Evolutionary conservation across 441 rosid genomes (phyloP), one percentile per base, ranked within the genome.

Genomic region (Cnidoscolus chayamansa): DNA sequence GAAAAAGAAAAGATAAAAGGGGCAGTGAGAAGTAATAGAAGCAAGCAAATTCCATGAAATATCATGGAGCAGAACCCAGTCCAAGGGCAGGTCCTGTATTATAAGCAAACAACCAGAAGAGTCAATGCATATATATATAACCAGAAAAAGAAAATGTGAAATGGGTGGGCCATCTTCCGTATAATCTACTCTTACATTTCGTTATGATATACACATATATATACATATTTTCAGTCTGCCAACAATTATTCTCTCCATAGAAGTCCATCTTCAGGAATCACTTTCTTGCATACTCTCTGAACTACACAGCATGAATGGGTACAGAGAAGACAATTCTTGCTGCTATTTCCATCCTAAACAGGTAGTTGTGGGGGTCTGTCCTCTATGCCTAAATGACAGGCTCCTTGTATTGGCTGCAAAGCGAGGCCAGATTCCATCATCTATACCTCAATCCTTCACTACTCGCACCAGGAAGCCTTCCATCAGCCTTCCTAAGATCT

Each of bases 341-440:
- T 94, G 98, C 79, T 90, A 81, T 79, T 90, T 89, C 81, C 98
- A 94, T 77, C 95, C 95, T 40, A 85, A 81, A 63, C 86, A 85
- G 77, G 78, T 71, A 9, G 65, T 82, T 19, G 76, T 90, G 40
- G 98, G 98, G 31, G 90, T 94, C 40, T 94, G 98, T 73, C 80
- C 94, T 37, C 77, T 83, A 15, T 94, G 98, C 83, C 70, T 94
- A 65, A 85, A 86, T 54, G 97, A 94, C 74, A 89, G 93, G 84
- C 98, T 94, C 67, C 76, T 92, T 10, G 63, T 90, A 70, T 81
- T 94, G 77, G 93, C 93, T 63, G 81, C 96, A 70, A 87, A 86
- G 76, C 96, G 88, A 78, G 71, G 79, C 15, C 76, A 50, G 73
- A 82, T 7, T 51, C 74, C 76, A 3, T 74, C 82, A 7, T 56